phyloP scores from a whole-genome alignment of 106 monocot genomes.

The Cymbidium sinense region DNA sequence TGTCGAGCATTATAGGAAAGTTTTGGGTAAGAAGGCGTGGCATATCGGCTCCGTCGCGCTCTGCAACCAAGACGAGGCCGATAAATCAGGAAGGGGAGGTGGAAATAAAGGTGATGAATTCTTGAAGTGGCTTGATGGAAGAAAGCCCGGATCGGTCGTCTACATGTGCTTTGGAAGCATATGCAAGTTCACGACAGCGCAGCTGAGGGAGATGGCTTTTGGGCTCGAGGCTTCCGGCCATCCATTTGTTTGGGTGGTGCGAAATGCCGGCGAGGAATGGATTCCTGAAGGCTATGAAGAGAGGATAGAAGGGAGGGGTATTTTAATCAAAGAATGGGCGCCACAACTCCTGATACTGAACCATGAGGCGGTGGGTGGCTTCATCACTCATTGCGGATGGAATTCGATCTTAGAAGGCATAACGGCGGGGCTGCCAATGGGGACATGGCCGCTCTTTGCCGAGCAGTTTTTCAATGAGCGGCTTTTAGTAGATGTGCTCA shows the following conservation, averaged over 20 bases:
- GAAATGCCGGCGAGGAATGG: neutral
- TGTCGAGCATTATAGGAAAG: neutral
- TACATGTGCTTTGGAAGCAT: conserved; percentile 19
- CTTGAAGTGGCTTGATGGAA: neutral
- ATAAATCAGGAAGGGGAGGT: neutral
- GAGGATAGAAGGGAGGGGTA: conserved; percentile 6
- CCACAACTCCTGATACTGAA: conserved; percentile 2
- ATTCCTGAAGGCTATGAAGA: neutral
- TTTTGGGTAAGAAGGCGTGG: neutral
- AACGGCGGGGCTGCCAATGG: conserved; percentile 4
- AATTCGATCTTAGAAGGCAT: conserved; percentile 11
- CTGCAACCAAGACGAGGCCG: neutral
- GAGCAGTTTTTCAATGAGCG: conserved; percentile 12
- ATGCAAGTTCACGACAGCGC: neutral
- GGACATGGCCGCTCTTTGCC: conserved; percentile 5
- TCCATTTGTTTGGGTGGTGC: conserved; percentile 17
- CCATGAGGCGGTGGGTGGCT: neutral
- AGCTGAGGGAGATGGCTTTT: conserved; percentile 7
- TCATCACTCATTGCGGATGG: conserved; percentile 15
- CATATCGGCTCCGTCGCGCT: neutral
- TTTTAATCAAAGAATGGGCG: conserved; percentile 14
- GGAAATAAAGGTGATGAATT: too few species aligned
- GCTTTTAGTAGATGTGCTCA: conserved; percentile 12
- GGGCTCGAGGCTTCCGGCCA: conserved; percentile 15
- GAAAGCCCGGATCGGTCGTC: conserved; percentile 10